A percentile compares a stretch with the other conserved stretches of the same genome.
These are phyloP conservation scores for Eimeria sp. DNA, from an alignment of 169 alveolate species.

Conservation along the genomic window DNA sequence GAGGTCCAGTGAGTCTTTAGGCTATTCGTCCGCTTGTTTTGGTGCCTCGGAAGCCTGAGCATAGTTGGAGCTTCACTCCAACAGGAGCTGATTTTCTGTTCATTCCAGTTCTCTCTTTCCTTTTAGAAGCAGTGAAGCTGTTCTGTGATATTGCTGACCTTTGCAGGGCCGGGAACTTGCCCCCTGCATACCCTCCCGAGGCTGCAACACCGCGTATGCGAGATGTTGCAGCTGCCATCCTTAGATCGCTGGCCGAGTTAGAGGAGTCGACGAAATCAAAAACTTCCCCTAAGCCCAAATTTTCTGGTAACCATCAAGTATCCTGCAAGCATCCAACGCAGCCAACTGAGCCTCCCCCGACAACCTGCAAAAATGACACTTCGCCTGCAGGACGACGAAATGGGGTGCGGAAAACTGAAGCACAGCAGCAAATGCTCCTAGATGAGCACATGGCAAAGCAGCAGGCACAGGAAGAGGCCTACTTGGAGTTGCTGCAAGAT, in stretches of 20 bases:
- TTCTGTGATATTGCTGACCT: neutral
- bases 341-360: neutral
- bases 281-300: neutral
- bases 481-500: neutral
- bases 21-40: neutral
- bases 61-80: neutral
- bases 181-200: constrained; percentile 66
- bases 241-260: neutral
- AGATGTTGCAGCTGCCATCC: constrained; percentile 40
- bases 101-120: neutral
- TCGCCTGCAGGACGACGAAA: neutral
- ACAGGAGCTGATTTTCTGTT: neutral
- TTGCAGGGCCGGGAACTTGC: constrained; percentile 60
- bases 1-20: constrained; percentile 20
- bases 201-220: constrained; percentile 68
- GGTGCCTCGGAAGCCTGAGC: neutral
- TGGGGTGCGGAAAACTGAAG: neutral
- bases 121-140: neutral
- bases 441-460: constrained; percentile 64
- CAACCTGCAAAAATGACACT: neutral
- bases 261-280: neutral
- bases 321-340: neutral
- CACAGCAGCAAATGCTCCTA: constrained; percentile 17
- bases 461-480: constrained; percentile 66
- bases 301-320: neutral